Evolutionary conservation across 208 protist genomes (phyloP), one percentile per base, ranked within the genome.

Genomic region (Leishmania turanica): DNA sequence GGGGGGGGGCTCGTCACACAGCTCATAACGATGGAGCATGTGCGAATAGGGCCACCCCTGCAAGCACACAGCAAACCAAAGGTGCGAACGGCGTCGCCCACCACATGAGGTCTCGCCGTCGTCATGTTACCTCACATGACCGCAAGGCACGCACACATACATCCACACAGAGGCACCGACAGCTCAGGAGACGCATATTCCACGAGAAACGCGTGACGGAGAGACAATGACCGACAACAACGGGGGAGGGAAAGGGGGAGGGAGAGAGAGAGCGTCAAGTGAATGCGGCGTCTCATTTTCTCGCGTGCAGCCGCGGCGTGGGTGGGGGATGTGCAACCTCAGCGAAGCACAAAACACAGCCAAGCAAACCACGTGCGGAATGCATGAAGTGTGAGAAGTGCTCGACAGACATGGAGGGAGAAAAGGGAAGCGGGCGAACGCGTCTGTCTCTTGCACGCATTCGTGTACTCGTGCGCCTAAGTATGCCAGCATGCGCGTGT

Each of bases 81-180:
- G 8, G 8, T 6, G 9, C 8, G 8, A n/a, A 0, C 58, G 0
- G 27, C 58, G 58, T 31, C 27, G 27, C 15, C 62, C 62, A 17
- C 31, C 4, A 68, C 62, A 68, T 68, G 62, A 24, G 31, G 62
- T 40, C 31, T 40, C 31, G n/a, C 62, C 17, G 62, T 9, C 11
- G 31, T 31, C 62, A 68, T 40, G 31, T 21, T 37, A 51, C 17
- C n/a, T 6, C 24, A 62, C 42, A 58, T n/a, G 1, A 34, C 56
- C 62, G 31, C 31, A 56, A 53, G 40, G 47, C 45, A 78, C 74
- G 51, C 34, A 78, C 62, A 78, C 58, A 70, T 58, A 85, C 19
- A 68, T 47, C n/a, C n/a, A 81, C 40, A 75, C 64, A 78, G 58
- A 75, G 13, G 37, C 68, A 64, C 24, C 8, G 62, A 68, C 62